Base-by-base conservation (phyloP, 257 asterid genomes). In the Leptodermis oblonga region DNA sequence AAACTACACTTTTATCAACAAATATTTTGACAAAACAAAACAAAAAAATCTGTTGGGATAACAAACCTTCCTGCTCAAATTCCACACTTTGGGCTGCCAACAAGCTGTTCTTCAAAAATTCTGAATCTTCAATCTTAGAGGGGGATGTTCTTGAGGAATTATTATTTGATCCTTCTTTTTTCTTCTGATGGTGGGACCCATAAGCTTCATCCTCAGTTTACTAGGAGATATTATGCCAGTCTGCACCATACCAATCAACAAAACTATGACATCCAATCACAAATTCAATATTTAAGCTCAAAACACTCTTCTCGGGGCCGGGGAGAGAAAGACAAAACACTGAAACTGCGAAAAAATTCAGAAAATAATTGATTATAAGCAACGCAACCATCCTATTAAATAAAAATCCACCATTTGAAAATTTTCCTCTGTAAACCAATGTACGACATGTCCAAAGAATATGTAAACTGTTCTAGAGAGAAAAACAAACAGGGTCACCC, bases 101-200 rank as follows among this genome's bases (percentile, higher is more conserved):
- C 84, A 94, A 79, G 84, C 97, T 81, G 86, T 86, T 85, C 70
- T 84, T 91, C 33, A 85, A 85, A 78, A 88, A 87, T 77, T 90
- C 92, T 14, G 96, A 81, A 81, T 94, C 97, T 52, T 83, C 86
- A 48, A 89, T 74, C 78, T 84, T 89, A 49, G 92, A 76, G 74
- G 97, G 99, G 49, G 99, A 94, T 62, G 99, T 94, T 84, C 96
- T 94, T 49, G 97, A 85, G 70, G 99, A 93, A 70, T 86, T 87
- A 72, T 84, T 43, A 79, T 85, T 89, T 76, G 97, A 94, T 75
- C 87, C 96, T 23, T 86, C 95, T 30, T 84, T 85, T 69, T 86
- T 88, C 96, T 73, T 88, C 75, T 82, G 95, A 74, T 80, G 73
- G 62, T 73, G 78, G 87, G 33, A 53, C 92, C 96, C 28, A 89